Percentiles rank a stretch among this genome's conserved stretches.
Conservation (phyloP, 768 basidiomycete species). For the Termitomyces sp. region DNA sequence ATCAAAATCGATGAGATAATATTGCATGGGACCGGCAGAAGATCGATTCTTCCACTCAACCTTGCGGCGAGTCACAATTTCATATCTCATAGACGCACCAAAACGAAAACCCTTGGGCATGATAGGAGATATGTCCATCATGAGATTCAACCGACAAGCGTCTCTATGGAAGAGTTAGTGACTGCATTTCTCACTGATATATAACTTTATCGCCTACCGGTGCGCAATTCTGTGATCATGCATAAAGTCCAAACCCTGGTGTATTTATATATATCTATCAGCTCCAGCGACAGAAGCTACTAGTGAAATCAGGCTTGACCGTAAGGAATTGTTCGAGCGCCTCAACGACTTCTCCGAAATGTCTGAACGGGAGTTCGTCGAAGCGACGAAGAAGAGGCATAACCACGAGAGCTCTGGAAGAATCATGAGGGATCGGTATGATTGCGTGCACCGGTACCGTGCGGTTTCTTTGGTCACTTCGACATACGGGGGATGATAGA, state of each 20-base stretch:
- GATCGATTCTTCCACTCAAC: background rate
- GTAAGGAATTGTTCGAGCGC: too few relatives aligned
- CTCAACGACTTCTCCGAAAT: background rate
- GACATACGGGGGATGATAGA: background rate
- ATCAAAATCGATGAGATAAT: slow-evolving; percentile 2
- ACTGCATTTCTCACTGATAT: background rate
- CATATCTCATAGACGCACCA: background rate
- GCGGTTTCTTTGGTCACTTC: background rate
- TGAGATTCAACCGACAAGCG: too few relatives aligned
- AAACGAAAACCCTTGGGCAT: background rate
- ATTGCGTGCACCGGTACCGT: too few relatives aligned
- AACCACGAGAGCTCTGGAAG: too few relatives aligned
- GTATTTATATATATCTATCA: background rate
- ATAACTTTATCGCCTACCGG: background rate
- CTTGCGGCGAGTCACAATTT: background rate
- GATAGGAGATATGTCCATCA: background rate
- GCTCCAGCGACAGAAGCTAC: background rate
- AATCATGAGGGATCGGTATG: too few relatives aligned
- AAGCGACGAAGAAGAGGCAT: background rate
- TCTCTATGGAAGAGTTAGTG: background rate
- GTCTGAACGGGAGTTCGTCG: background rate
- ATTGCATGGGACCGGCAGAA: slow-evolving; percentile 8
- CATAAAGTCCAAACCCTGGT: background rate
- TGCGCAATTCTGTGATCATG: too few relatives aligned
- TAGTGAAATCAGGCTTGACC: background rate